Evolutionary conservation across 75 land plant species (phyloP), one percentile per base, ranked within the genome.

Genomic region (Pseudotsuga menziesii): DNA sequence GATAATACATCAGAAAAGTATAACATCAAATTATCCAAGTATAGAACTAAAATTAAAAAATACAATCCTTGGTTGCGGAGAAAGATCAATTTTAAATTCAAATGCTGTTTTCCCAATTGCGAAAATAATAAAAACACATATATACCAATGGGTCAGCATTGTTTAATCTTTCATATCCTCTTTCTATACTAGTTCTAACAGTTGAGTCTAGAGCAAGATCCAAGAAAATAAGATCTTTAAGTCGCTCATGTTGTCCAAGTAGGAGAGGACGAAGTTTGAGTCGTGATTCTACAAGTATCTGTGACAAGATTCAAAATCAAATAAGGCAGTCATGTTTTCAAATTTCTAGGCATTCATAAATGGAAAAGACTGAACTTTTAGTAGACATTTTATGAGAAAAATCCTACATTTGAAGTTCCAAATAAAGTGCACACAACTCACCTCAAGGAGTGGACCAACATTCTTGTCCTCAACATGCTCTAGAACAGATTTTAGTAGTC

Each of bases 201-300:
- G 92, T 81, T 36, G 88, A 88, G 78, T 88, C 90, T 39, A 90
- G 79, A 54, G 90, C 88, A 58, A 90, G 70, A 76, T 90, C 92
- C 72, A 90, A 76, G 73, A 88, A 90, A 29, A 88, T 83, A 59
- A 90, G 76, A 77, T 90, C 92, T 59, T 75, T 80, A 41, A 82
- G 71, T 23, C 89, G 61, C 29, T 78, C 82, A 80, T 85, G 83
- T 19, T 77, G 62, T 73, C 81, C 75, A 27, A 71, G 78, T 16
- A 87, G 75, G 48, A 62, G 75, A 41, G 87, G 87, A 44, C 78
- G 76, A 58, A 87, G 70, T 56, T 85, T 84, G 52, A 87, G 61
- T 54, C 89, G 88, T 12, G 88, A 78, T 76, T 85, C 89, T 63
- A 87, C 19, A 35, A 87, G 60, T 5, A 69, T 79, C 89, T 87